Conservation (phyloP, 2,329 filamentous ascomycete genomes). For the Phyllosticta citrichinensis region DNA sequence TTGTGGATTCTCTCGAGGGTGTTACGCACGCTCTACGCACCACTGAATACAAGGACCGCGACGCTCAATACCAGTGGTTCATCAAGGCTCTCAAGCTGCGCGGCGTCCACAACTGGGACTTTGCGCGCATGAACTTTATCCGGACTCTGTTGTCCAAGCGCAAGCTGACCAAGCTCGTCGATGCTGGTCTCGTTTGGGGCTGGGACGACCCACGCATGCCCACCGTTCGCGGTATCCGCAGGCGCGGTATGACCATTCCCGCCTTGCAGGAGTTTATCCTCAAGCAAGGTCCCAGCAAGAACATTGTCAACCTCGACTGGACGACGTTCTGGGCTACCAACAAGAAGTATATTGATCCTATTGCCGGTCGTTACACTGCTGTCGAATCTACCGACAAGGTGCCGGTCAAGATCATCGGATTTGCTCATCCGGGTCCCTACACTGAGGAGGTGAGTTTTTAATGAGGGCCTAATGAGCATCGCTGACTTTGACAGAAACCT, state of each 20-base stretch:
- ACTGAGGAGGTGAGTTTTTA: slow-evolving; percentile 16
- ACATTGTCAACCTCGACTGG: slow-evolving; percentile 80
- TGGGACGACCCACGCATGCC: slow-evolving; percentile 87
- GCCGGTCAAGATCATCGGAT: slow-evolving; percentile 56
- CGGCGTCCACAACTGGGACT: slow-evolving; percentile 76
- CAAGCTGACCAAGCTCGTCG: slow-evolving; percentile 75
- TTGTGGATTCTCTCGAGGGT: slow-evolving; percentile 71
- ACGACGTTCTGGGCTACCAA: slow-evolving; percentile 48
- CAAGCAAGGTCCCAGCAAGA: slow-evolving; percentile 73
- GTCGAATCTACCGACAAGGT: slow-evolving; percentile 61
- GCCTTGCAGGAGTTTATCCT: slow-evolving; percentile 76
- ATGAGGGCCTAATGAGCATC: slow-evolving; percentile 17
- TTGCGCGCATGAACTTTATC: slow-evolving; percentile 75
- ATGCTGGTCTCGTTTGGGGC: slow-evolving; percentile 64
- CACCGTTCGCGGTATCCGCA: slow-evolving; percentile 67
- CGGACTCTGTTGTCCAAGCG: slow-evolving; percentile 75
- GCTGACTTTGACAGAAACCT: slow-evolving; percentile 60
- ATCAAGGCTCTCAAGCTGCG: slow-evolving; percentile 62
- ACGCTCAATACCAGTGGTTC: slow-evolving; percentile 83
- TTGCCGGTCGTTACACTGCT: slow-evolving; percentile 39
- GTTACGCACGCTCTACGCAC: slow-evolving; percentile 76
- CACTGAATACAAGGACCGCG: slow-evolving; percentile 80
- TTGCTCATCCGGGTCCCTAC: slow-evolving; percentile 45
- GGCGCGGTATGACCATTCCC: slow-evolving; percentile 68
- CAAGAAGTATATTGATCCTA: slow-evolving; percentile 43